Conservation (phyloP, 345 rosid genomes). For the Aethionema arabicum region DNA sequence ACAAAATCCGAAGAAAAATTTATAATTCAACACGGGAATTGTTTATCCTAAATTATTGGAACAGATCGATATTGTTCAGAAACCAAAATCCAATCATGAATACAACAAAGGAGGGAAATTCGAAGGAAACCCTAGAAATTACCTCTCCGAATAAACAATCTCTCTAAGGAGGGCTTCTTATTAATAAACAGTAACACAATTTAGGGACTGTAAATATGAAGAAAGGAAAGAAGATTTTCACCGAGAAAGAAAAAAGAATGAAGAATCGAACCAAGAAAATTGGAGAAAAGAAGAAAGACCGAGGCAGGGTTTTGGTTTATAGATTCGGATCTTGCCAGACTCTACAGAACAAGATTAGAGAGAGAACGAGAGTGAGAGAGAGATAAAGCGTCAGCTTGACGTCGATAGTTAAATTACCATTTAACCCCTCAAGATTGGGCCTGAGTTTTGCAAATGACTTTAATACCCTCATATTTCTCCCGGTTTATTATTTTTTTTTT, state of each 20-base stretch:
- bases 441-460: neutral
- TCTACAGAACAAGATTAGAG: conserved; percentile 22
- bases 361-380: neutral
- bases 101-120: conserved; percentile 9
- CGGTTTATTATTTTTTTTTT: too few species aligned
- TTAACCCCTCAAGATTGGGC: neutral
- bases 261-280: neutral
- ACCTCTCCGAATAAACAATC: conserved; percentile 1
- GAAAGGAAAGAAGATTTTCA: neutral
- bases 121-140: conserved; percentile 31
- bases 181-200: neutral
- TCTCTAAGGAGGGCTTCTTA: neutral
- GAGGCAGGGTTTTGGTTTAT: conserved; percentile 14
- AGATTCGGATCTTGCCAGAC: conserved; percentile 24
- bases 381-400: conserved; percentile 34
- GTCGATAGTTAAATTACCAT: neutral
- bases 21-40: neutral
- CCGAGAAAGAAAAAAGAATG: neutral
- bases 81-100: conserved; percentile 14
- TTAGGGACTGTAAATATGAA: conserved; percentile 6
- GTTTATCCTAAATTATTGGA: conserved; percentile 20
- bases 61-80: conserved; percentile 1
- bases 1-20: neutral
- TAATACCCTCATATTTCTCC: too few species aligned
- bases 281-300: neutral